Evolutionary conservation across 1,284 basidiomycete genomes (phyloP).

Genomic region (Psilocybe mexicana): DNA sequence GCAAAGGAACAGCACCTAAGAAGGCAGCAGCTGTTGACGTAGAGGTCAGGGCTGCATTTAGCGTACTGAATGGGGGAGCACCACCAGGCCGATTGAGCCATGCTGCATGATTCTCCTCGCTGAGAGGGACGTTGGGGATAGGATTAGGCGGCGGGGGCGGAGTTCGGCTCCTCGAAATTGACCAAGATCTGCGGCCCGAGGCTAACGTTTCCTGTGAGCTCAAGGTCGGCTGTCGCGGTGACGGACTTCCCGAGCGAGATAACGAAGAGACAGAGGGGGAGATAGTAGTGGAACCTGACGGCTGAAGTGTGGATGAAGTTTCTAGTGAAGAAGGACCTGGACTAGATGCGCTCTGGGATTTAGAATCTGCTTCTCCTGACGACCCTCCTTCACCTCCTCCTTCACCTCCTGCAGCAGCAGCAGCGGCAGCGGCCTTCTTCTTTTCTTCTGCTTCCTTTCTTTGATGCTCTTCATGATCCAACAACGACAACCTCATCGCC

Average conservation of each 20-base stretch:
- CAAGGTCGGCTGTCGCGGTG: constrained; percentile 12
- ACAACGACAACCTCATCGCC: constrained; percentile 92
- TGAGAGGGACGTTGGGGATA: constrained; percentile 18
- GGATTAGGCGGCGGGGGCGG: constrained; percentile 26
- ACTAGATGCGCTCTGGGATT: constrained; percentile 12
- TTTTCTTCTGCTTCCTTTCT: constrained; percentile 65
- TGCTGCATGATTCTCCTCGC: constrained; percentile 24
- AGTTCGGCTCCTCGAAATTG: constrained; percentile 29
- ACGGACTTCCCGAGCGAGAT: constrained; percentile 19
- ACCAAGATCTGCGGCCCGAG: constrained; percentile 25
- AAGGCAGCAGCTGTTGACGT: constrained; percentile 46
- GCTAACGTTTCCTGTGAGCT: constrained; percentile 20
- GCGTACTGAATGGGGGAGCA: constrained; percentile 44
- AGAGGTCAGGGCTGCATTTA: constrained; percentile 44
- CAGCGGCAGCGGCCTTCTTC: constrained; percentile 38
- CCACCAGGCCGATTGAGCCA: constrained; percentile 34
- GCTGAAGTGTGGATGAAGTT: constrained; percentile 18
- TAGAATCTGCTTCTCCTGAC: constrained; percentile 15
- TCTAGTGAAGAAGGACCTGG: constrained; percentile 26
- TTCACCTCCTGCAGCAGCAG: constrained; percentile 22
- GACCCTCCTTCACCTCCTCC: constrained; percentile 14
- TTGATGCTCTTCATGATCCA: constrained; percentile 88
- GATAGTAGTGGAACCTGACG: constrained; percentile 21
- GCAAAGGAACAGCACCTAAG: constrained; percentile 21
- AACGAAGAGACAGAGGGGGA: constrained; percentile 26